phyloP scores from a whole-genome alignment of 228 moss, liverwort and hornwort species.

The Sphagnum fallax region DNA sequence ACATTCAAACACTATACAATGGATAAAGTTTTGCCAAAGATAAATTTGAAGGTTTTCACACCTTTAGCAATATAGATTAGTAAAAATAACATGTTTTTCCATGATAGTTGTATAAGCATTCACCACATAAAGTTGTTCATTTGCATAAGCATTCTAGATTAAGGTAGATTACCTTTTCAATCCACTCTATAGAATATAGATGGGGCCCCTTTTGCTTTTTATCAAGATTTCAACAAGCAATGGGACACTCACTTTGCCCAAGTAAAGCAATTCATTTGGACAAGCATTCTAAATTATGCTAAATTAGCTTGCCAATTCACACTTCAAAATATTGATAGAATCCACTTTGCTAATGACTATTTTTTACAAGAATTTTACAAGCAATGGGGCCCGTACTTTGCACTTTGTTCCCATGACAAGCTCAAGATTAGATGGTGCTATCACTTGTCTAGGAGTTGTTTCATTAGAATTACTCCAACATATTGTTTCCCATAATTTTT shows the following conservation, averaged over 20 bases:
- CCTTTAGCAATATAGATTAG: not conserved
- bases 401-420: not conserved
- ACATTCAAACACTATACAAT: not conserved
- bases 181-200: not conserved
- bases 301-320: too few species aligned
- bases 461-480: not conserved
- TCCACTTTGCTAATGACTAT: too few species aligned
- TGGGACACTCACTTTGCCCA: too few species aligned
- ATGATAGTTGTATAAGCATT: not conserved
- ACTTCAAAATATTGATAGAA: too few species aligned
- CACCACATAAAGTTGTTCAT: not conserved
- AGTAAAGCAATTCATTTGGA: too few species aligned
- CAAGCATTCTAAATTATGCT: too few species aligned
- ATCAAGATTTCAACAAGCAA: not conserved
- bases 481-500: too few species aligned
- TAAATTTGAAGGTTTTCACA: not conserved
- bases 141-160: not conserved
- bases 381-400: not conserved
- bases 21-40: not conserved
- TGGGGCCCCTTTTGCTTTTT: not conserved
- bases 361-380: too few species aligned
- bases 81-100: not conserved
- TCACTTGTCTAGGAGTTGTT: not conserved
- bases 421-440: not conserved
- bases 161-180: not conserved